Conservation (phyloP, 2,329 filamentous ascomycete species). For the Claviceps lovelessii region DNA sequence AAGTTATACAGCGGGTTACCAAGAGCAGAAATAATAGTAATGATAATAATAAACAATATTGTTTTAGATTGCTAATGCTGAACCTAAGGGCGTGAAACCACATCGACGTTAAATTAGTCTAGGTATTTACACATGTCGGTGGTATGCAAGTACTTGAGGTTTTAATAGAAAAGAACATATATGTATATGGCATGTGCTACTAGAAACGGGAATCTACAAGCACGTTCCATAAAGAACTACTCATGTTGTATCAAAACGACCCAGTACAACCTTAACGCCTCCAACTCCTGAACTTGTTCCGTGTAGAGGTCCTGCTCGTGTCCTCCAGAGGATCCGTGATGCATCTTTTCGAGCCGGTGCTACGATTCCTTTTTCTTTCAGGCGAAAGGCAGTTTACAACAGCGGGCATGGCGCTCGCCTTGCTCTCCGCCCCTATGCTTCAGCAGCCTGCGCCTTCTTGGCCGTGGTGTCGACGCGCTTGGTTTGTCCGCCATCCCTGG, state of each 20-base stretch:
- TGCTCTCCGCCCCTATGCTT: constrained; percentile 1
- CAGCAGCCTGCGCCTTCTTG: constrained; percentile 2
- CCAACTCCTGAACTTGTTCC: neutral
- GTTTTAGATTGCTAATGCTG: too few species aligned
- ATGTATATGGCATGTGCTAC: too few species aligned
- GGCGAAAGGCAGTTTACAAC: neutral
- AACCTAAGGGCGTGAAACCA: too few species aligned
- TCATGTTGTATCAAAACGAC: neutral
- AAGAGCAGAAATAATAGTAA: too few species aligned
- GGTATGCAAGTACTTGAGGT: too few species aligned
- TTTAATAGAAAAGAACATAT: too few species aligned
- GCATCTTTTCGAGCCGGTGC: neutral
- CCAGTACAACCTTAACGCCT: neutral
- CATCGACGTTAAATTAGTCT: too few species aligned
- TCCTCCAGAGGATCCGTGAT: neutral
- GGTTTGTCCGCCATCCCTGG: constrained; percentile 12
- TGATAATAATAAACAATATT: too few species aligned
- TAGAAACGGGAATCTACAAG: neutral
- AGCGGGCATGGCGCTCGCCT: neutral
- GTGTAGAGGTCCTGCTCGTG: neutral
- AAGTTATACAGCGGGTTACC: too few species aligned
- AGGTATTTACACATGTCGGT: too few species aligned
- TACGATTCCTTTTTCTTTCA: neutral
- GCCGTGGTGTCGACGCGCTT: constrained; percentile 10
- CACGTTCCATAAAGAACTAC: neutral